phyloP scores from a whole-genome alignment of 2,329 filamentous ascomycete genomes.

The Camillea tinctor region DNA sequence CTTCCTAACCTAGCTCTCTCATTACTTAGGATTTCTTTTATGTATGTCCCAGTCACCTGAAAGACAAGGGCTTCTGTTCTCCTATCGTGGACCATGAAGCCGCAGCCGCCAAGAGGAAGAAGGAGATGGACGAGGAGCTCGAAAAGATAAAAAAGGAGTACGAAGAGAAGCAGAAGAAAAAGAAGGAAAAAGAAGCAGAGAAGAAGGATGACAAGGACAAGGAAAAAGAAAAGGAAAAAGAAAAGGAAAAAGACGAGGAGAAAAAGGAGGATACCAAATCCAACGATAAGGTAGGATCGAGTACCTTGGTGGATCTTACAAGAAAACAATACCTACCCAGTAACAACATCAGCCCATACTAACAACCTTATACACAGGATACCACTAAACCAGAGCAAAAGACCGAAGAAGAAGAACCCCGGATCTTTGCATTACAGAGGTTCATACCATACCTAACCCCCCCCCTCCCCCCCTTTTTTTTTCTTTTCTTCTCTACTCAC shows the following conservation, averaged over 20 bases:
- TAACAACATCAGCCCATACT: neutral
- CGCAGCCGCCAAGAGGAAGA: slow-evolving; percentile 62
- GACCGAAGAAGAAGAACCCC: slow-evolving; percentile 66
- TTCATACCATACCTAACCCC: slow-evolving; percentile 39
- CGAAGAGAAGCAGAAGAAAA: slow-evolving; percentile 68
- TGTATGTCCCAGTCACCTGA: slow-evolving; percentile 78
- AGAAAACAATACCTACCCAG: neutral
- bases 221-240: slow-evolving; percentile 44
- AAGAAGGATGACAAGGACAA: slow-evolving; percentile 49
- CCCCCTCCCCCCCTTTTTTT: no score
- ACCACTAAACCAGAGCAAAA: slow-evolving; percentile 29
- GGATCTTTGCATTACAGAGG: slow-evolving; percentile 83
- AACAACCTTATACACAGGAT: slow-evolving; percentile 16
- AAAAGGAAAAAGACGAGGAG: slow-evolving; percentile 39
- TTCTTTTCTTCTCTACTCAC: no score
- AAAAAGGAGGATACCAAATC: slow-evolving; percentile 34
- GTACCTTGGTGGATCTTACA: slow-evolving; percentile 37
- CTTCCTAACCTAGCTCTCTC: slow-evolving; percentile 10
- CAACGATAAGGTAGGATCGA: slow-evolving; percentile 35
- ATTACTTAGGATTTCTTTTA: slow-evolving; percentile 81
- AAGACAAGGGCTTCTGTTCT: slow-evolving; percentile 76
- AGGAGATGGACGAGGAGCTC: slow-evolving; percentile 63
- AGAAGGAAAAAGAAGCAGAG: slow-evolving; percentile 65
- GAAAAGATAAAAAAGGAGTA: slow-evolving; percentile 73
- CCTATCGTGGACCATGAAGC: slow-evolving; percentile 70